phyloP scores from a whole-genome alignment of 2,329 filamentous ascomycete species.

The Fusarium sp. region DNA sequence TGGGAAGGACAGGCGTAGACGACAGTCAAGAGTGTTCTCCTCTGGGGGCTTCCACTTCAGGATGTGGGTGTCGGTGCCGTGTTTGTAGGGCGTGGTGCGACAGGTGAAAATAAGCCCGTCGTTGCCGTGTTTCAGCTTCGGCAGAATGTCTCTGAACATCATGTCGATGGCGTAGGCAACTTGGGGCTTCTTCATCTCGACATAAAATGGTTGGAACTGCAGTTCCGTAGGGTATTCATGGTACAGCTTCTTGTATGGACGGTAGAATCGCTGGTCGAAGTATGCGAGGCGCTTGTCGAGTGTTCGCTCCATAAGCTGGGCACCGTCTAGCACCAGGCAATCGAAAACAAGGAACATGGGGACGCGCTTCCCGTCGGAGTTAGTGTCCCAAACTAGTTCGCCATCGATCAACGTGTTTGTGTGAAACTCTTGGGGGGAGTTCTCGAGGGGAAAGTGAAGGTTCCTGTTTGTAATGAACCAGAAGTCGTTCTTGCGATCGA shows the following conservation, averaged over 20 bases:
- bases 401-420: slow-evolving; percentile 87
- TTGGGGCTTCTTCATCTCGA: slow-evolving; percentile 91
- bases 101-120: slow-evolving; percentile 99
- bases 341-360: slow-evolving; percentile 94
- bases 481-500: slow-evolving; percentile 98
- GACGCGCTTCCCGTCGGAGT: slow-evolving; percentile 72
- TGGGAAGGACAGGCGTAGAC: slow-evolving; percentile 81
- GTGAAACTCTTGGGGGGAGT: slow-evolving; percentile 76
- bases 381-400: slow-evolving; percentile 88
- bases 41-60: slow-evolving; percentile 97
- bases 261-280: slow-evolving; percentile 81
- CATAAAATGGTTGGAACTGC: slow-evolving; percentile 77
- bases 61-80: slow-evolving; percentile 92
- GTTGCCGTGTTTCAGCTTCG: slow-evolving; percentile 88
- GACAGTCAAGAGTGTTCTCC: slow-evolving; percentile 96
- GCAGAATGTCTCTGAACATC: slow-evolving; percentile 91
- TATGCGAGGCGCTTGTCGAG: slow-evolving; percentile 91
- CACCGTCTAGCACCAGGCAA: slow-evolving; percentile 83
- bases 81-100: slow-evolving; percentile 83
- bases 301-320: slow-evolving; percentile 79
- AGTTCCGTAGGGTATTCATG: slow-evolving; percentile 75
- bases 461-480: slow-evolving; percentile 78
- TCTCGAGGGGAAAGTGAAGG: slow-evolving; percentile 83
- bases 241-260: slow-evolving; percentile 74
- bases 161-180: slow-evolving; percentile 87